These are phyloP conservation scores for Metschnikowia lachancei DNA, from an alignment of 805 yeast genomes.

Conservation along the genomic window DNA sequence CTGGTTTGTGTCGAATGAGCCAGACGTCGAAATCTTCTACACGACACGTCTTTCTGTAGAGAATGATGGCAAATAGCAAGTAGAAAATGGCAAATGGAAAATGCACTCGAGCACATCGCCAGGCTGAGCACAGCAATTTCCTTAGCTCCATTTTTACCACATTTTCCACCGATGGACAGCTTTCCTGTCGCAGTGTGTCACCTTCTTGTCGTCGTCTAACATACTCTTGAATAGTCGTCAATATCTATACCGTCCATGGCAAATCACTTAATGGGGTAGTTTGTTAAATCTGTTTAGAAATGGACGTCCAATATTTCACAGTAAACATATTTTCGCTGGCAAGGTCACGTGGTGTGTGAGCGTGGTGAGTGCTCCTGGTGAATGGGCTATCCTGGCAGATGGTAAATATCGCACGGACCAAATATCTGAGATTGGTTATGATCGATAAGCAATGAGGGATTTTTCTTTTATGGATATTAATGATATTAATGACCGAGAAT, in stretches of 20 bases:
- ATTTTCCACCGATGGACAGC: background rate
- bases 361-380: background rate
- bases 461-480: too few species aligned
- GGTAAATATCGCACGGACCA: background rate
- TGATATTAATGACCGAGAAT: too few species aligned
- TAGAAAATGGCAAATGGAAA: too few species aligned
- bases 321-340: slow-evolving; percentile 5
- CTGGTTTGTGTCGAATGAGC: background rate
- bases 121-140: background rate
- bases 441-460: background rate
- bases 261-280: slow-evolving; percentile 1
- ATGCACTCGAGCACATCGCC: slow-evolving; percentile 3
- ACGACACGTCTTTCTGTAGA: too few species aligned
- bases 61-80: too few species aligned
- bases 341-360: slow-evolving; percentile 9
- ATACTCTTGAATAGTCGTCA: slow-evolving; percentile 60
- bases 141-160: background rate
- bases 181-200: slow-evolving; percentile 2
- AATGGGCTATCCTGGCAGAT: background rate
- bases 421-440: too few species aligned
- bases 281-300: background rate
- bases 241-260: slow-evolving; percentile 61
- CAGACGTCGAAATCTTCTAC: background rate
- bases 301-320: slow-evolving; percentile 7
- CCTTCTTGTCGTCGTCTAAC: slow-evolving; percentile 24